Base-by-base conservation (phyloP, 2,329 filamentous ascomycete species). In the Plenodomus biglobosus region DNA sequence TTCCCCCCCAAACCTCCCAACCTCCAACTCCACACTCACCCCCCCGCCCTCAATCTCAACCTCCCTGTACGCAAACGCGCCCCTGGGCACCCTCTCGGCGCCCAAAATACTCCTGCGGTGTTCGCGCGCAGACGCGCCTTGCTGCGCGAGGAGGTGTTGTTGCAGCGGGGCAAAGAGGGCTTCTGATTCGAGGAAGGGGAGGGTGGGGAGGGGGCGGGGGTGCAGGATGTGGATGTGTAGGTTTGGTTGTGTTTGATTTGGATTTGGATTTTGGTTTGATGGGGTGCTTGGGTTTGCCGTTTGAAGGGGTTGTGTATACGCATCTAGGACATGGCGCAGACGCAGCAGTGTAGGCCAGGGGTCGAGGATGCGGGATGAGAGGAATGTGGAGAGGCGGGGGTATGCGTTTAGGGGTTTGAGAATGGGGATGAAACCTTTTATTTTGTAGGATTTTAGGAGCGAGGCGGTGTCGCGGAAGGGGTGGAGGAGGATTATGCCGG, bases 401-500 rank as follows among this genome's bases (percentile, higher is more conserved):
- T 88, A 88, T 2, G 77, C 73, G 6, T 81, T 76, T 2, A 96
- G 77, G 0, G 91, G 91, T 0, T 85, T 84, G n/a, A 96, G 77
- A 5, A 96, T 75, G 0, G 92, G 91, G 15, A 96, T 75, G 3
- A 88, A 65, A 1, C 92, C 92, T n/a, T 80, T 85, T 32, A 94
- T 84, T 18, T 85, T 84, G 70, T 96, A 97, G 11, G 83, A 85
- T 8, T 86, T 78, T 5, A 96, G 78, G 52, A 97, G 80, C 8
- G 80, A 81, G 1, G 86, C 82, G 5, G 96, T 72, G 50, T 84
- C 85, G 42, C 85, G 86, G 75, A 96, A 96, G 1, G 85, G 84
- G 0, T 91, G 86, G 3, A 95, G 82, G 11, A 96, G 80, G 18
- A 96, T 77, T 2, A 95, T 78, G 15, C 88, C 88, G 0, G 89